phyloP scores from a whole-genome alignment of 495 filamentous ascomycete species.

The Xylaria scruposa region DNA sequence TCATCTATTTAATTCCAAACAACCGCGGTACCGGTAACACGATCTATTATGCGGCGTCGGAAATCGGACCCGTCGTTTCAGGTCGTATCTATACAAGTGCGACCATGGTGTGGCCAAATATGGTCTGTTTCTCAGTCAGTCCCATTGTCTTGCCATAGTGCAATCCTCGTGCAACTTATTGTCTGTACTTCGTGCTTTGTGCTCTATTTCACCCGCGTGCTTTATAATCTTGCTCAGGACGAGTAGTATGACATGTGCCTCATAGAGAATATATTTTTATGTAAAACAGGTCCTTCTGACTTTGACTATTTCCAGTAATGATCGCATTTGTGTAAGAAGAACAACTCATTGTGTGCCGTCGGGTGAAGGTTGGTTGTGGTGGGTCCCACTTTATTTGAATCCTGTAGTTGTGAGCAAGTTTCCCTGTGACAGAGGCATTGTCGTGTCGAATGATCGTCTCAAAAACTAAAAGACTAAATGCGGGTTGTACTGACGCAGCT shows the following conservation, averaged over 20 bases:
- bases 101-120: background rate
- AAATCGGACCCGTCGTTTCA: background rate
- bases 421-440: background rate
- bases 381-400: conserved; percentile 16
- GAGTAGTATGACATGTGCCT: background rate
- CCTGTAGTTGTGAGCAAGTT: conserved; percentile 24
- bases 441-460: background rate
- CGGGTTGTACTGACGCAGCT: background rate
- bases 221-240: background rate
- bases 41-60: background rate
- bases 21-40: conserved; percentile 1
- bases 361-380: background rate
- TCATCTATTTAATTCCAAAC: background rate
- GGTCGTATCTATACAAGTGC: background rate
- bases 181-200: background rate
- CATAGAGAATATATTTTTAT: background rate
- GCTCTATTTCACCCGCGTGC: conserved; percentile 6
- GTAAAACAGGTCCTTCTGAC: background rate
- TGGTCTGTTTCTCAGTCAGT: background rate
- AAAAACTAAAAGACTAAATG: background rate
- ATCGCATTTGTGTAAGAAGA: background rate
- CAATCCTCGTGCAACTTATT: background rate
- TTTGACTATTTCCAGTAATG: background rate
- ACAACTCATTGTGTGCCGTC: background rate
- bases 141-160: background rate